phyloP scores from a whole-genome alignment of 169 alveolate species.

The Plasmodium gallinaceum region DNA sequence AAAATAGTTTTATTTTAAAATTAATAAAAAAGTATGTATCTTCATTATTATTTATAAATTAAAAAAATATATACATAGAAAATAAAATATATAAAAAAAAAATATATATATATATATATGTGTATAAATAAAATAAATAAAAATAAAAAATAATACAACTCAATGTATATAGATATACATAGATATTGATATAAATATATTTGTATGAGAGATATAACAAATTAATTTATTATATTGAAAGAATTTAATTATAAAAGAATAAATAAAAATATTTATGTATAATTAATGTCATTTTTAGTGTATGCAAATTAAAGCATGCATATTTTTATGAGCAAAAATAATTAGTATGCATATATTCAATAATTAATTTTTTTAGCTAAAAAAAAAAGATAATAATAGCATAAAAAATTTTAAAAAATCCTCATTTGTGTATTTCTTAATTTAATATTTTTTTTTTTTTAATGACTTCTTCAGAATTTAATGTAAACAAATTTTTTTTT shows the following conservation, averaged over 20 bases:
- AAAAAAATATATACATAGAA: background rate
- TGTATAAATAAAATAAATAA: background rate
- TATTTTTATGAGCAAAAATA: no score
- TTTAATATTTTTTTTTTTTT: no score
- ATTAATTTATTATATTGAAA: background rate
- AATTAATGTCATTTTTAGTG: background rate
- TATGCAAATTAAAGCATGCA: no score
- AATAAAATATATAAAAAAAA: background rate
- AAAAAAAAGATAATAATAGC: no score
- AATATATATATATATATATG: background rate
- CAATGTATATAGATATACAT: background rate
- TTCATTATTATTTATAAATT: background rate
- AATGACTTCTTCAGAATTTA: no score
- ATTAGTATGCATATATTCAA: background rate
- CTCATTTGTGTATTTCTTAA: no score
- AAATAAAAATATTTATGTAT: background rate
- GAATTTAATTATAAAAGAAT: background rate
- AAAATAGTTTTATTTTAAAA: background rate
- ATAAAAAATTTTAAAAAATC: no score
- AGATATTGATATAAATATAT: slow-evolving; percentile 1
- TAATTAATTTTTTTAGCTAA: no score
- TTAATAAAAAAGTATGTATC: background rate
- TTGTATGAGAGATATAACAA: background rate
- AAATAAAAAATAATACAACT: background rate
- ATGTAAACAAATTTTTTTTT: no score